Percentiles rank a stretch among this genome's conserved stretches.
phyloP scores from a whole-genome alignment of 352 stramenopile species.

The Chrysophaeum taylorii region DNA sequence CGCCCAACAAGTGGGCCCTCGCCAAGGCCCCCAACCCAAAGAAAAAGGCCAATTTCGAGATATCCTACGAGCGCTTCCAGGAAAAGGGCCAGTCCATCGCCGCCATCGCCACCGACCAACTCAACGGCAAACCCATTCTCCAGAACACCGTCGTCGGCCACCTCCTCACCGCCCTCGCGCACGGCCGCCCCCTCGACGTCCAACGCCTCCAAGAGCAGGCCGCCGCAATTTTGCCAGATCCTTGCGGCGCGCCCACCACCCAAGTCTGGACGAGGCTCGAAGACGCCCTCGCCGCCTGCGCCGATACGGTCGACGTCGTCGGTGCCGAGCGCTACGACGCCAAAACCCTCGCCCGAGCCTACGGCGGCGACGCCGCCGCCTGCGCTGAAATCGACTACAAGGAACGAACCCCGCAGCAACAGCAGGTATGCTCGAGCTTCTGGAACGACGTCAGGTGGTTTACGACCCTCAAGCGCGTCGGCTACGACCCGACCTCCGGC shows the following conservation, averaged over 20 bases:
- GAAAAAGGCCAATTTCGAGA: conserved; percentile 50
- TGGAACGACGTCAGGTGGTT: conserved; percentile 42
- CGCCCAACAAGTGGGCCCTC: conserved; percentile 18
- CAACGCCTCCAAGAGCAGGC: conserved; percentile 27
- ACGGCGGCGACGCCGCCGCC: conserved; percentile 24
- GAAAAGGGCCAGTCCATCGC: conserved; percentile 37
- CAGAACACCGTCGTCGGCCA: conserved; percentile 43
- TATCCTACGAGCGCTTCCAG: conserved; percentile 40
- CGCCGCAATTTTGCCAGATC: conserved; percentile 9
- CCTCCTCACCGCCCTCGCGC: conserved; percentile 37
- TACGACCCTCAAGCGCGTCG: conserved; percentile 31
- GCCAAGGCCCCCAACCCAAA: conserved; percentile 36
- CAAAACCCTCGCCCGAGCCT: conserved; percentile 41
- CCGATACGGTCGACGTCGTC: conserved; percentile 34
- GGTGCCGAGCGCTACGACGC: conserved; percentile 11
- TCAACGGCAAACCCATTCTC: conserved; percentile 42
- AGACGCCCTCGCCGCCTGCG: conserved; percentile 29
- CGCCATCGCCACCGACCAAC: conserved; percentile 43
- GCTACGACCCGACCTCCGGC: conserved; percentile 31
- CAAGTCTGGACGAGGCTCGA: conserved; percentile 38
- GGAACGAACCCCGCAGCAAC: conserved; percentile 34
- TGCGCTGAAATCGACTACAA: conserved; percentile 39
- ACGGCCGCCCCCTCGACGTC: conserved; percentile 37
- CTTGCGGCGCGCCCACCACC: conserved; percentile 28
- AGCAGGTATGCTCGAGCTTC: conserved; percentile 35